phyloP scores from a whole-genome alignment of 164 flowering plant genomes.

The Taxillus chinensis region DNA sequence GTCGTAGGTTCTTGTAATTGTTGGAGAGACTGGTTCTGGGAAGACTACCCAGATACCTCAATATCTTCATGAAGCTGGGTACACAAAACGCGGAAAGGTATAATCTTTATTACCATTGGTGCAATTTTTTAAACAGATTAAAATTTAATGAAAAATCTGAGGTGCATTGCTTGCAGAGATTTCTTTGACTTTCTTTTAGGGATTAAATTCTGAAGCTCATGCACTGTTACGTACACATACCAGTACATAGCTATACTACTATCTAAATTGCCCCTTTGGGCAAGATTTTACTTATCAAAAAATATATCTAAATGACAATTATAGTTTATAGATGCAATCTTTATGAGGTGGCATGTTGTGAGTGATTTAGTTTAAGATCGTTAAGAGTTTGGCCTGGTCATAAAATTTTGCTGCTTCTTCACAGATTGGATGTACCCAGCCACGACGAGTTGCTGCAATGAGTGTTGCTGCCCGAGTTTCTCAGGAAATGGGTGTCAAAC shows the following conservation, averaged over 20 bases:
- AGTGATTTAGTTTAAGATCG: no score
- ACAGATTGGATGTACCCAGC: constrained; percentile 95
- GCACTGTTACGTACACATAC: no score
- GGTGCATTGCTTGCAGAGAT: not conserved
- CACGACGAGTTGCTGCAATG: constrained; percentile 98
- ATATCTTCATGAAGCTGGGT: constrained; percentile 95
- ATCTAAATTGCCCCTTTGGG: no score
- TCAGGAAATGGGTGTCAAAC: constrained; percentile 97
- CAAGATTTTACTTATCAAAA: no score
- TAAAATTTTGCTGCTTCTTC: not conserved
- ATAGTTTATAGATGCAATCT: no score
- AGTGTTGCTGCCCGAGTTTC: constrained; percentile 98
- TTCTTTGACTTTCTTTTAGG: no score
- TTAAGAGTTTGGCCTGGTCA: not conserved
- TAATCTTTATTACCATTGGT: not conserved
- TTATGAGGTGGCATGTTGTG: no score
- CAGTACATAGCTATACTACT: no score
- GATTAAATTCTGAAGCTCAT: no score
- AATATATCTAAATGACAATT: no score
- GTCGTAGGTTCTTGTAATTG: constrained; percentile 75
- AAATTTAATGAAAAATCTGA: not conserved
- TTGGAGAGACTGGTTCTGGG: constrained; percentile 99
- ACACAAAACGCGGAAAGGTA: constrained; percentile 87
- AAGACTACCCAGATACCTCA: constrained; percentile 98
- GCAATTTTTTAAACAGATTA: not conserved